These are phyloP conservation scores for Russula sp. DNA, from an alignment of 768 basidiomycete species.

Conservation along the genomic window DNA sequence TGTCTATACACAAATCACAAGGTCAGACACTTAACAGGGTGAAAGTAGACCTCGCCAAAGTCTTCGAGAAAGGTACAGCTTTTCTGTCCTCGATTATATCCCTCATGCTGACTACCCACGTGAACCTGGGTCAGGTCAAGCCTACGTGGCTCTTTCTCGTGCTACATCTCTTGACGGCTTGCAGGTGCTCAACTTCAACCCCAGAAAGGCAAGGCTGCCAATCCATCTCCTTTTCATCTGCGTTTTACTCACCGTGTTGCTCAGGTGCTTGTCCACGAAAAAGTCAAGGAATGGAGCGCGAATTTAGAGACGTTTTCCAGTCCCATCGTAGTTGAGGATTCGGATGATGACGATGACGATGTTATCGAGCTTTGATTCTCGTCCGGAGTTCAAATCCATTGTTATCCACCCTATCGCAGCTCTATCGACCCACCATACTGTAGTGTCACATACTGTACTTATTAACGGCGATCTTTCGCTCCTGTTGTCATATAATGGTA, in stretches of 20 bases:
- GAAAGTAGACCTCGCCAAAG: conserved; percentile 87
- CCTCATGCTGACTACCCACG: background rate
- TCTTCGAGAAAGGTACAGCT: conserved; percentile 82
- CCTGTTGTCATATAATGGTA: conserved; percentile 6
- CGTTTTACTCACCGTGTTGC: background rate
- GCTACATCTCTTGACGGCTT: conserved; percentile 83
- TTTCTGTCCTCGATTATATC: background rate
- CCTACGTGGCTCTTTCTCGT: conserved; percentile 88
- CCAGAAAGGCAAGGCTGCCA: conserved; percentile 53
- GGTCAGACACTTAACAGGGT: conserved; percentile 95
- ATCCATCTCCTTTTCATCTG: background rate
- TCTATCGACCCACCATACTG: background rate
- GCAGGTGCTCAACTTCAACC: conserved; percentile 78
- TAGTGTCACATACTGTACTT: background rate
- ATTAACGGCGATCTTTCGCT: background rate
- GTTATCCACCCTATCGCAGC: background rate
- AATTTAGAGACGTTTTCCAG: conserved; percentile 53
- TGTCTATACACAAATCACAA: conserved; percentile 98
- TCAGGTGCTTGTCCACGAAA: conserved; percentile 35
- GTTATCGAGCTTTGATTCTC: conserved; percentile 12
- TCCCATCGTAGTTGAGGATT: conserved; percentile 18
- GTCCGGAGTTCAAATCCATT: background rate
- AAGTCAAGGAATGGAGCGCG: conserved; percentile 68
- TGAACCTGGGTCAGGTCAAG: conserved; percentile 57
- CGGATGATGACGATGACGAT: conserved; percentile 1